These are phyloP conservation scores for Aspergillus proliferans DNA, from an alignment of 2,329 filamentous ascomycete genomes.

Conservation along the genomic window DNA sequence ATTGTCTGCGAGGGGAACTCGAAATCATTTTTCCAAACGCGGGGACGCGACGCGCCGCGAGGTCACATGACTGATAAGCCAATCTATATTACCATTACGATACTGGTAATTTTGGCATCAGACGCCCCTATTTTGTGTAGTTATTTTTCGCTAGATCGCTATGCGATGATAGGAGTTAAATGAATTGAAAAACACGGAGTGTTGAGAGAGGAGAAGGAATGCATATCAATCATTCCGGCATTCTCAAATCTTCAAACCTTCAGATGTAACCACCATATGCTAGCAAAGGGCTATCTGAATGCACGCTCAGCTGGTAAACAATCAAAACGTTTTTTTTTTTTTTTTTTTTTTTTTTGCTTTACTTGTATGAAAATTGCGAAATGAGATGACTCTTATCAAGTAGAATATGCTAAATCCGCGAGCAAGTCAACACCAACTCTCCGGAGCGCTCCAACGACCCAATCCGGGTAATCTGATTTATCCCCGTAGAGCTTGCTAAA, in stretches of 20 bases:
- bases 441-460: conserved; percentile 74
- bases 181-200: too few species aligned
- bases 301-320: background rate
- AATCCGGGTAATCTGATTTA: conserved; percentile 64
- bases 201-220: too few species aligned
- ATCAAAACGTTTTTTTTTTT: background rate
- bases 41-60: conserved; percentile 22
- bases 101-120: background rate
- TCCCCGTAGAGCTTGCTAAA: conserved; percentile 68
- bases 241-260: too few species aligned
- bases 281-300: background rate
- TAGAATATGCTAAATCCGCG: conserved; percentile 29
- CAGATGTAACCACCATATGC: too few species aligned
- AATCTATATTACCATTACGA: background rate
- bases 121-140: too few species aligned
- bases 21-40: conserved; percentile 9
- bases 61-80: conserved; percentile 14
- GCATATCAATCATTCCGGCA: too few species aligned
- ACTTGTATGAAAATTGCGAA: too few species aligned
- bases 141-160: too few species aligned
- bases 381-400: too few species aligned
- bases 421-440: conserved; percentile 74
- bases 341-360: too few species aligned
- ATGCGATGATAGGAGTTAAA: too few species aligned
- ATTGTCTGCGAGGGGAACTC: background rate